Conservation (phyloP, 352 stramenopile species). For the Pythium phragmitis region DNA sequence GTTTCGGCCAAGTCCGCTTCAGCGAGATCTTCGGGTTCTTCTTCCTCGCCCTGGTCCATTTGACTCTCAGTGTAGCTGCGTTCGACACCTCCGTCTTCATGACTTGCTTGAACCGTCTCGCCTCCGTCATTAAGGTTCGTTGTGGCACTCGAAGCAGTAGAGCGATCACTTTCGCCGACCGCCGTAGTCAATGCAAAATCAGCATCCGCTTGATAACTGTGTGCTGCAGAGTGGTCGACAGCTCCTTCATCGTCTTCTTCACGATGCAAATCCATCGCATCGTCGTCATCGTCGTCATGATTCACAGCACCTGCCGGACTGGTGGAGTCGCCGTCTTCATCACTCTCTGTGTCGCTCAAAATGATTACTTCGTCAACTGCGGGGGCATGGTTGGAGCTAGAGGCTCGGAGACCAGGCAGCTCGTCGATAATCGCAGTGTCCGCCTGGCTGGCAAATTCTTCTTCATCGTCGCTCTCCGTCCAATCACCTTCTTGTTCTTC, state of each 20-base stretch:
- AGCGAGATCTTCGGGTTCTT: not conserved
- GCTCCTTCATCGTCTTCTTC: not conserved
- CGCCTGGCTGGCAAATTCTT: not conserved
- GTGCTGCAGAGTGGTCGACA: not conserved
- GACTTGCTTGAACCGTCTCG: not conserved
- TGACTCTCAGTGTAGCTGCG: not conserved
- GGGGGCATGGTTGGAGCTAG: not conserved
- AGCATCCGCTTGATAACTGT: not conserved
- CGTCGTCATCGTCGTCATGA: not conserved
- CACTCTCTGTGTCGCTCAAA: constrained; percentile 16
- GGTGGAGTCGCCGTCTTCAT: constrained; percentile 1
- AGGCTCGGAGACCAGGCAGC: not conserved
- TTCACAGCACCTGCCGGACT: not conserved
- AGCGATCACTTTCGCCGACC: not conserved
- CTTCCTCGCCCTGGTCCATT: constrained; percentile 1
- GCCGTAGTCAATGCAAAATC: not conserved
- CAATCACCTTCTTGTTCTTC: not conserved
- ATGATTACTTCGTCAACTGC: constrained; percentile 2
- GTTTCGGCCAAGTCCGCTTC: not conserved
- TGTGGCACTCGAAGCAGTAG: not conserved
- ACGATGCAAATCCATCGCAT: not conserved
- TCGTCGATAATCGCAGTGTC: constrained; percentile 1
- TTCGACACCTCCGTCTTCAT: not conserved
- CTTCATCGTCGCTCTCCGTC: constrained; percentile 17
- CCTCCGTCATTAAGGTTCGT: not conserved